These are phyloP conservation scores for Cryphonectria naterciae DNA, from an alignment of 2,329 filamentous ascomycete genomes.

Conservation along the genomic window DNA sequence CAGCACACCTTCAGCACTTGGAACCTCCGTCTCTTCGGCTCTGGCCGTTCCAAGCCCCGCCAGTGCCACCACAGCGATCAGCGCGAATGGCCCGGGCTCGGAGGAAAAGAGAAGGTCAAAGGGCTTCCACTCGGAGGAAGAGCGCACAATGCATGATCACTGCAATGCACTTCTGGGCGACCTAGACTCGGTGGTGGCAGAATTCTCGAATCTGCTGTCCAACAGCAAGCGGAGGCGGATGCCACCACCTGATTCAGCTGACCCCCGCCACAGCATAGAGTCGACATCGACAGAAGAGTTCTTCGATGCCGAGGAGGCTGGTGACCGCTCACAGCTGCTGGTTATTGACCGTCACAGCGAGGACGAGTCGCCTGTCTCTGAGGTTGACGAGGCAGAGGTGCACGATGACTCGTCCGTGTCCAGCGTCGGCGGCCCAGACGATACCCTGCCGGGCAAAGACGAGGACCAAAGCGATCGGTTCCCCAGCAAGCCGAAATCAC, in stretches of 20 bases:
- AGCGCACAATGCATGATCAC: conserved; percentile 76
- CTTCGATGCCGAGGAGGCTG: conserved; percentile 82
- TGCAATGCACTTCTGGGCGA: conserved; percentile 83
- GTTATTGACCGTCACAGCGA: conserved; percentile 74
- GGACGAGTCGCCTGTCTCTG: conserved; percentile 63
- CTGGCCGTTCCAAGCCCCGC: conserved; percentile 48
- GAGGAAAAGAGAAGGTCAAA: conserved; percentile 43
- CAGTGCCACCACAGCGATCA: conserved; percentile 36
- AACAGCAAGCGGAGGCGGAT: conserved; percentile 79
- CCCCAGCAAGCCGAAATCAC: conserved; percentile 73
- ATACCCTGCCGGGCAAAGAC: conserved; percentile 50
- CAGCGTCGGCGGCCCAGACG: conserved; percentile 63
- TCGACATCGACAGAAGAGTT: conserved; percentile 86
- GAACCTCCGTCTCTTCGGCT: conserved; percentile 44
- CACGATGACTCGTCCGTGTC: conserved; percentile 67
- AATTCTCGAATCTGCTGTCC: conserved; percentile 77
- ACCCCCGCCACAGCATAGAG: conserved; percentile 71
- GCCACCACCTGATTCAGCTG: conserved; percentile 54
- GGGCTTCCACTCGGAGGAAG: conserved; percentile 48
- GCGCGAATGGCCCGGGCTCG: conserved; percentile 29
- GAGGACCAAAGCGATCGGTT: conserved; percentile 69
- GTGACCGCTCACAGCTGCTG: conserved; percentile 67
- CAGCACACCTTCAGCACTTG: conserved; percentile 46
- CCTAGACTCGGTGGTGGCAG: conserved; percentile 79
- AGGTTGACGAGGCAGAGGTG: conserved; percentile 57